Conservation (phyloP, 768 basidiomycete genomes). For the Tylopilus felleus region DNA sequence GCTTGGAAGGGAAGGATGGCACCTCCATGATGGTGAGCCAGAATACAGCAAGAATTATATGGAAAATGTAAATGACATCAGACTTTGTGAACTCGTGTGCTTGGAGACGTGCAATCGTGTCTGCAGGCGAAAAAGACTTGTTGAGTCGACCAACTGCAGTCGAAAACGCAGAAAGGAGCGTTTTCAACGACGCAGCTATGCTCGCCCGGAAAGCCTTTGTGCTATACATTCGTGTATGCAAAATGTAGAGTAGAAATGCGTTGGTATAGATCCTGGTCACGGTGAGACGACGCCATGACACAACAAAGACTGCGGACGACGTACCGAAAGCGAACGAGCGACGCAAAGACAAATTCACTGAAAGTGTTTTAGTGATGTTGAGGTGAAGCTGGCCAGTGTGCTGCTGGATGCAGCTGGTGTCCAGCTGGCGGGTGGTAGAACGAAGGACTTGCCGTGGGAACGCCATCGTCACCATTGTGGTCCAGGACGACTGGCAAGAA, state of each 20-base stretch:
- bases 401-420: not conserved
- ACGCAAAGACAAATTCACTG: too few species aligned
- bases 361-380: not conserved
- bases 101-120: constrained; percentile 59
- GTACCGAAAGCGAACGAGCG: not conserved
- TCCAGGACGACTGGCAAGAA: not conserved
- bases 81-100: constrained; percentile 52
- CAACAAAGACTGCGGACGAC: not conserved
- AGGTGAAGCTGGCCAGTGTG: not conserved
- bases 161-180: constrained; percentile 44
- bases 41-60: constrained; percentile 58
- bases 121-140: constrained; percentile 68
- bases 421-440: not conserved
- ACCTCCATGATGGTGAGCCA: constrained; percentile 72
- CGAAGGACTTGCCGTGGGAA: not conserved
- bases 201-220: constrained; percentile 6
- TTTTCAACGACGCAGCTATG: constrained; percentile 1
- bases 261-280: not conserved
- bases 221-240: not conserved
- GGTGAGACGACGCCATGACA: not conserved
- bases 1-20: constrained; percentile 69
- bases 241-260: not conserved
- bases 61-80: constrained; percentile 64
- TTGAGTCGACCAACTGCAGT: constrained; percentile 68
- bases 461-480: not conserved